A percentile compares a stretch with the other conserved stretches of the same genome.
Conservation (phyloP, 768 basidiomycete genomes). For the Cystobasidium ongulense region DNA sequence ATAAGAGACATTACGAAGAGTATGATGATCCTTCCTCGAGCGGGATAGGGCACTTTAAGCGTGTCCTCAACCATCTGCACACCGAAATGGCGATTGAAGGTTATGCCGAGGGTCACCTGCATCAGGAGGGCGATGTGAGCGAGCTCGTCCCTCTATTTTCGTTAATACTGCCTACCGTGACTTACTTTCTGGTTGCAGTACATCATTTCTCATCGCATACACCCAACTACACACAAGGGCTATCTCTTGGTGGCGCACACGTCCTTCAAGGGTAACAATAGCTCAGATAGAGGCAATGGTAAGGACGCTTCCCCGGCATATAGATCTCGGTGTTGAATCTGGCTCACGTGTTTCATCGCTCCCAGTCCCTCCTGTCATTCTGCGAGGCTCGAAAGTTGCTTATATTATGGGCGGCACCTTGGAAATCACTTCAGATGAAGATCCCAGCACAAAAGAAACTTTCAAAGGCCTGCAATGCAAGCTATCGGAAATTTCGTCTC, state of each 20-base stretch:
- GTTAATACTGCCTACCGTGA: neutral
- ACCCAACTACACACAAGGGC: constrained; percentile 80
- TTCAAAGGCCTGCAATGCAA: constrained; percentile 66
- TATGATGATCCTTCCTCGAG: constrained; percentile 52
- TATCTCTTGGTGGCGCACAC: constrained; percentile 87
- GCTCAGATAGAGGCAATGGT: constrained; percentile 74
- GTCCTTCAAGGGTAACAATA: constrained; percentile 68
- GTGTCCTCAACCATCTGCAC: constrained; percentile 76
- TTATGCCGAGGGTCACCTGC: constrained; percentile 87
- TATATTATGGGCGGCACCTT: constrained; percentile 74
- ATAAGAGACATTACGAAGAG: constrained; percentile 68
- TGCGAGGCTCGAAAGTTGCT: constrained; percentile 66
- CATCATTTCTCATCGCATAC: constrained; percentile 83
- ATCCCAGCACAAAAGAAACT: constrained; percentile 50
- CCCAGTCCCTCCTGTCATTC: constrained; percentile 74
- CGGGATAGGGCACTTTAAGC: constrained; percentile 50
- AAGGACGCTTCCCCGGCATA: neutral
- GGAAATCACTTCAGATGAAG: constrained; percentile 57
- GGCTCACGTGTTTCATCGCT: neutral
- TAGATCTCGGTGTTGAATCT: neutral
- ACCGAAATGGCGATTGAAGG: constrained; percentile 82
- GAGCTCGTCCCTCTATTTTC: neutral
- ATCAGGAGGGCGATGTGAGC: constrained; percentile 89
- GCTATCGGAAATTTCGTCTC: constrained; percentile 58
- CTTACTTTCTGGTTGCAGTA: constrained; percentile 54